phyloP scores from a whole-genome alignment of 768 basidiomycete genomes.

The Scleroderma citrinum region DNA sequence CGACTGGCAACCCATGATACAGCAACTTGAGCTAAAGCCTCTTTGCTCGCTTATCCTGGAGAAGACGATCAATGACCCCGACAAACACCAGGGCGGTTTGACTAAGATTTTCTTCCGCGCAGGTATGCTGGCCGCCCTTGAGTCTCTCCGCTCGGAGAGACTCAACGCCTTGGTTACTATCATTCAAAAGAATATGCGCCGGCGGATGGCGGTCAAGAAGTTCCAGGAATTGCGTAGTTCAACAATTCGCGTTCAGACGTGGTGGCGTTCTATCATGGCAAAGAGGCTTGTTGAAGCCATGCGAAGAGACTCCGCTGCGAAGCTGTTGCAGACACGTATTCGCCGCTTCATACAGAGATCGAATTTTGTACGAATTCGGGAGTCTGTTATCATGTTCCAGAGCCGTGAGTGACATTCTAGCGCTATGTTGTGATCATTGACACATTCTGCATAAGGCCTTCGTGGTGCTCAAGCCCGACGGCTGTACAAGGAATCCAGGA shows the following conservation, averaged over 20 bases:
- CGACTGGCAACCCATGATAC: constrained; percentile 83
- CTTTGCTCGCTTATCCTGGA: constrained; percentile 84
- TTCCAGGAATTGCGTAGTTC: constrained; percentile 67
- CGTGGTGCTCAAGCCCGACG: constrained; percentile 71
- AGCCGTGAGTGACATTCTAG: constrained; percentile 56
- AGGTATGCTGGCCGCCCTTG: constrained; percentile 95
- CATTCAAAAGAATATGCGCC: constrained; percentile 95
- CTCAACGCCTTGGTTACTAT: constrained; percentile 90
- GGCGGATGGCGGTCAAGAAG: constrained; percentile 75
- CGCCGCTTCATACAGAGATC: constrained; percentile 72
- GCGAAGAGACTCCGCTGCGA: constrained; percentile 68
- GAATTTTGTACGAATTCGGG: constrained; percentile 56
- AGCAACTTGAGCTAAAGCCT: constrained; percentile 67
- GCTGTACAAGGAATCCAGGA: constrained; percentile 50
- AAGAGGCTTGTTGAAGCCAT: constrained; percentile 63
- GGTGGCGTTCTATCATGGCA: constrained; percentile 90
- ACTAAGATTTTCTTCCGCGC: constrained; percentile 99
- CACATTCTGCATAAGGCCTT: constrained; percentile 40
- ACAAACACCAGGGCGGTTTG: constrained; percentile 95
- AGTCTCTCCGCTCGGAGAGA: constrained; percentile 81
- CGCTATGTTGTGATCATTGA: constrained; percentile 5
- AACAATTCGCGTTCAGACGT: constrained; percentile 84
- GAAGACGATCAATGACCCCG: constrained; percentile 83
- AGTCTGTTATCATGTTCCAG: constrained; percentile 69
- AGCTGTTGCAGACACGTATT: constrained; percentile 65